Percentiles rank a stretch among this genome's conserved stretches.
phyloP scores from a whole-genome alignment of 2,329 filamentous ascomycete species.

The Emmonsia crescens region DNA sequence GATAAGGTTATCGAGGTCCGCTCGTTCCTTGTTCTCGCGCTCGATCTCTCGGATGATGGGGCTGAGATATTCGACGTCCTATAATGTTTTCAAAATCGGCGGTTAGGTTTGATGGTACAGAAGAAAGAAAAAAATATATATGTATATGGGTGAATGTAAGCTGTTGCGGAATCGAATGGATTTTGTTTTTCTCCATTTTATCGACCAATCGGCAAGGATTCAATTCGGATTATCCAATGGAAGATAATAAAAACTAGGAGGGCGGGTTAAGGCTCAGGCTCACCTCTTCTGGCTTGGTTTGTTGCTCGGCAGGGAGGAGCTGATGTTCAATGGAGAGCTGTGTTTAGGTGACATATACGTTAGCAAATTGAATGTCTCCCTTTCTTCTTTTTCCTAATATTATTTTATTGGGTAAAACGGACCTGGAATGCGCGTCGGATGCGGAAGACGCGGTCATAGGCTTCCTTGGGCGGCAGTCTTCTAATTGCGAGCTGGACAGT shows the following conservation, averaged over 20 bases:
- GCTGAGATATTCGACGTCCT: constrained; percentile 58
- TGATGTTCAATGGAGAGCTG: constrained; percentile 57
- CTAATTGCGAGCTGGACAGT: constrained; percentile 76
- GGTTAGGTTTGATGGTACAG: background rate
- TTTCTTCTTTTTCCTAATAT: background rate
- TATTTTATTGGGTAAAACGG: constrained; percentile 16
- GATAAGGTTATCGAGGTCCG: constrained; percentile 57
- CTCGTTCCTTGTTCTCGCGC: constrained; percentile 54
- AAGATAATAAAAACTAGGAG: background rate
- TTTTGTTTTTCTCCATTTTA: background rate
- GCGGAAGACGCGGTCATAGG: constrained; percentile 95
- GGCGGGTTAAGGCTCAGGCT: constrained; percentile 14
- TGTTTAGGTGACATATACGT: constrained; percentile 5
- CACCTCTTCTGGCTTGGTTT: constrained; percentile 59
- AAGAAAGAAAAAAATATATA: background rate
- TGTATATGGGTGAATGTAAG: constrained; percentile 9
- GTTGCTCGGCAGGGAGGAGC: constrained; percentile 53
- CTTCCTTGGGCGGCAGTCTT: constrained; percentile 79
- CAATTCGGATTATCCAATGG: background rate
- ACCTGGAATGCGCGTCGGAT: constrained; percentile 91
- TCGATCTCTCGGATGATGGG: constrained; percentile 60
- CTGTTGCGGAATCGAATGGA: background rate
- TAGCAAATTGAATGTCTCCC: background rate
- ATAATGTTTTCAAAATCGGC: constrained; percentile 15
- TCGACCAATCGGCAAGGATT: background rate